phyloP scores from a whole-genome alignment of 768 basidiomycete genomes.

The Tubosaeta sp. region DNA sequence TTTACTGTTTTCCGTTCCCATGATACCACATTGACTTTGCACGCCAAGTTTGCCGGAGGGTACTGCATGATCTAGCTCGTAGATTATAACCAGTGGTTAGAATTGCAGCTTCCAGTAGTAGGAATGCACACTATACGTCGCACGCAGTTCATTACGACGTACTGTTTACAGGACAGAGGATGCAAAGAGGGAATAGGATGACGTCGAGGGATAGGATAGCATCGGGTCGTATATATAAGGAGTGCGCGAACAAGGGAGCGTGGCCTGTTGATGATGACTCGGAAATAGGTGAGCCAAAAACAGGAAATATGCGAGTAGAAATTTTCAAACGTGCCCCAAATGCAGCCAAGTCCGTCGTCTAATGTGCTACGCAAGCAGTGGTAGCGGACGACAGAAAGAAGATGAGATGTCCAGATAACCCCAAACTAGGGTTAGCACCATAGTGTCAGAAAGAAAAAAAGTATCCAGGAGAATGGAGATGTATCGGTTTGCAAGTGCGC shows the following conservation, averaged over 20 bases:
- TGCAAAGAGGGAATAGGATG: not conserved
- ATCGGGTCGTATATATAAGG: constrained; percentile 4
- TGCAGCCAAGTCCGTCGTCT: constrained; percentile 5
- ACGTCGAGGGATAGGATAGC: constrained; percentile 3
- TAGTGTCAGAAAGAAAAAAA: constrained; percentile 4
- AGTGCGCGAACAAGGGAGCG: not conserved
- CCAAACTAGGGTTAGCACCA: constrained; percentile 2
- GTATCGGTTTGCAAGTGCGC: not conserved
- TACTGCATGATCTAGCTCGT: not conserved
- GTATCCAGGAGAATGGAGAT: constrained; percentile 8
- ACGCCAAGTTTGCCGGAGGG: not conserved
- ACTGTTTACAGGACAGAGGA: constrained; percentile 6
- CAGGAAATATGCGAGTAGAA: not conserved
- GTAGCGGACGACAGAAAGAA: not conserved
- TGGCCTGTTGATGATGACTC: not conserved
- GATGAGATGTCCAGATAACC: constrained; percentile 7
- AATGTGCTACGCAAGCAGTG: not conserved
- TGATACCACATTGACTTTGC: not conserved
- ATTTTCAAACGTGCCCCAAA: not conserved
- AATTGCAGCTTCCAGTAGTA: not conserved
- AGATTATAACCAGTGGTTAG: not conserved
- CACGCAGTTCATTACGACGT: not conserved
- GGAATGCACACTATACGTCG: not conserved
- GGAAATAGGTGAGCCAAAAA: not conserved
- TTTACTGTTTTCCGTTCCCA: not conserved